A percentile compares a stretch with the other conserved stretches of the same genome.
Evolutionary conservation across 306 rosid species (phyloP).

Genomic region (Heteromeles arbutifolia): DNA sequence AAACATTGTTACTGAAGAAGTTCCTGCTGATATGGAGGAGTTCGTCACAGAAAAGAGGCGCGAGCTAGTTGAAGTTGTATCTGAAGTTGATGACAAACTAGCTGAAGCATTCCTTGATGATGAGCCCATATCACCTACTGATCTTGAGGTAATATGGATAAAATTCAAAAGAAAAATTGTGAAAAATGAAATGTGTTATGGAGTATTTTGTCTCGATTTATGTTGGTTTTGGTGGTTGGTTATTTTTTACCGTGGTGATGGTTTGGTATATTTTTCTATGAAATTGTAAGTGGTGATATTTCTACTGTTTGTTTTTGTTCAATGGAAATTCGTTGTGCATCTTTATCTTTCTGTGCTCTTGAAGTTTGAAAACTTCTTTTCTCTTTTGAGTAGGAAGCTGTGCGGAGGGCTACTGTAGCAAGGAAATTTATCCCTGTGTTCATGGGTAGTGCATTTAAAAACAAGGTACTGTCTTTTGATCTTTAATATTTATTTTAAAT

Average conservation of each 20-base stretch:
- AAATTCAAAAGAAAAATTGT: neutral
- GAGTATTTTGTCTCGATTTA: neutral
- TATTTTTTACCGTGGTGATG: neutral
- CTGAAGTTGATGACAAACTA: constrained; percentile 93
- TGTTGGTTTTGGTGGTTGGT: neutral
- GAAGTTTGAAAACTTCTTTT: neutral
- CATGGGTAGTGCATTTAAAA: constrained; percentile 98
- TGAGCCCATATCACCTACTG: constrained; percentile 70
- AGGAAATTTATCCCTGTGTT: constrained; percentile 85
- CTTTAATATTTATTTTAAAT: neutral
- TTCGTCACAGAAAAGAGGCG: constrained; percentile 81
- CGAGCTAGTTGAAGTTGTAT: constrained; percentile 81
- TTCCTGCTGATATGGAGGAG: constrained; percentile 74
- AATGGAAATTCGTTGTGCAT: neutral
- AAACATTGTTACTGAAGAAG: constrained; percentile 56
- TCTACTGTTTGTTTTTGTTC: neutral
- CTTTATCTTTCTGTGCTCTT: neutral
- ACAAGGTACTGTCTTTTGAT: constrained; percentile 52
- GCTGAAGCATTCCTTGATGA: constrained; percentile 90
- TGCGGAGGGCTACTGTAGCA: constrained; percentile 85
- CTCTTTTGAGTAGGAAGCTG: constrained; percentile 54
- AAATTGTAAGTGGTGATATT: neutral
- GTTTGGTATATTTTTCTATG: neutral
- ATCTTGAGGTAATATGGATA: constrained; percentile 60
- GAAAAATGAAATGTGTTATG: neutral